Evolutionary conservation across 495 filamentous ascomycete species (phyloP), one percentile per base, ranked within the genome.

Genomic region (Penicillium cataractarum): DNA sequence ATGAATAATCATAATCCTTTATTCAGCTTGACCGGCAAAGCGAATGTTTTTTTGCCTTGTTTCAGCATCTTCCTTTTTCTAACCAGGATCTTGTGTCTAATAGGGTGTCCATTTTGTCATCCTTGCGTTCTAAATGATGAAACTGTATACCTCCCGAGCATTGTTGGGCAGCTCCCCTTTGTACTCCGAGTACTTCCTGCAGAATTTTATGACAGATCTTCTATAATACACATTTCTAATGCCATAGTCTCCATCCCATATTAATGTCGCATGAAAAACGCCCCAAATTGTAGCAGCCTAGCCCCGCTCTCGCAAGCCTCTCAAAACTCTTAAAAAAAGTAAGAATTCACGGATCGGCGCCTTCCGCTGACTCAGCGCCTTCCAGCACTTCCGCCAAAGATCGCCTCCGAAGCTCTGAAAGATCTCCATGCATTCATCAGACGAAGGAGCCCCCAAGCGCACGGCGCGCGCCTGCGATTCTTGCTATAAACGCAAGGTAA

Each of bases 401-500:
- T 62, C 21, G 50, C 46, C 51, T 54, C 46, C 35, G 32, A 60
- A 33, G n/a, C 31, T 35, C 19, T 21, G 22, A 19, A 21, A 49
- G 15, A 15, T 27, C 49, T 9, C 64, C 57, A 72, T 72, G 68
- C 7, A 63, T 54, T 13, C 61, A 19, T 58, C 51, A 31, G 54
- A 39, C 6, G 60, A 66, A 26, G 63, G 64, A 27, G 24, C 63
- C 1, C 60, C 63, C 10, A 76, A 70, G 66, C 75, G 77, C 49
- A 76, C 73, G 2, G 65, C 71, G 19, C 70, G 80, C 39, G 82
- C 82, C 7, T 84, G 82, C 61, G 82, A 84, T 52, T 76, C 80
- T 6, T 84, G 82, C 54, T 82, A 81, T 53, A 78, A 67, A 60
- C 65, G 80, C 61, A 84, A 84, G 78, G 82, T 78, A 74, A 29